Evolutionary conservation across 176 grass and related monocot species (phyloP), one percentile per base, ranked within the genome.

Genomic region (Oryza punctata): DNA sequence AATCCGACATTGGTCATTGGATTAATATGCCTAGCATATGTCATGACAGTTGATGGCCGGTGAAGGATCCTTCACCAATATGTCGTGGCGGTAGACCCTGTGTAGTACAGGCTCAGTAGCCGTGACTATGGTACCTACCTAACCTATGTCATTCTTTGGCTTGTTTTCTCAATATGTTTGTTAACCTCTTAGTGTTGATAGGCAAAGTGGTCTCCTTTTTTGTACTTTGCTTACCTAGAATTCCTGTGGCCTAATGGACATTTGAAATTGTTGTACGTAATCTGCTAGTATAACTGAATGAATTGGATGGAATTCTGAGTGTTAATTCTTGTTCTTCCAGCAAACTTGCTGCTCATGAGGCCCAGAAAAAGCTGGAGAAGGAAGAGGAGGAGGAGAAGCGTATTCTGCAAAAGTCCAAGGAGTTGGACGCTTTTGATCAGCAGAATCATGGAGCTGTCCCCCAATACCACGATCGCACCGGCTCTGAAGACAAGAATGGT

Each of bases 401-500:
- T 24, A 82, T 78, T 52, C 72, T 94, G 78, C 93, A 92, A 78
- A 99, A 87, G 66, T 90, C 93, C 0, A 90, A 90, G 41, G 93
- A 96, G 32, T 70, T 99, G 45, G 97, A 94, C 10, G 90, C 82
- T 45, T 99, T 99, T 64, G 97, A 96, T 59, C 94, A 96, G 75
- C 93, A 96, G 78, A 99, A 99, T 47, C 97, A 99, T 10, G 87
- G 93, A n/a, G 97, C 97, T 19, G 85, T 99, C 18, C 93, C 97
- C 21, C 90, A 91, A 60, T 96, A 94, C 81, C 85, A 89, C 46
- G 89, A 90, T 21, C 82, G 88, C 27, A 77, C 75, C 10, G 54
- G 69, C 65, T 80, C 80, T 67, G 77, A 85, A 6, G 86, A 92
- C 87, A 91, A 85, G 86, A 96, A 92, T 77, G 90, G 88, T 45